Evolutionary conservation across 192 early-diverging fungal genomes (phyloP), one percentile per base, ranked within the genome.

Genomic region (Coemansia asiatica): DNA sequence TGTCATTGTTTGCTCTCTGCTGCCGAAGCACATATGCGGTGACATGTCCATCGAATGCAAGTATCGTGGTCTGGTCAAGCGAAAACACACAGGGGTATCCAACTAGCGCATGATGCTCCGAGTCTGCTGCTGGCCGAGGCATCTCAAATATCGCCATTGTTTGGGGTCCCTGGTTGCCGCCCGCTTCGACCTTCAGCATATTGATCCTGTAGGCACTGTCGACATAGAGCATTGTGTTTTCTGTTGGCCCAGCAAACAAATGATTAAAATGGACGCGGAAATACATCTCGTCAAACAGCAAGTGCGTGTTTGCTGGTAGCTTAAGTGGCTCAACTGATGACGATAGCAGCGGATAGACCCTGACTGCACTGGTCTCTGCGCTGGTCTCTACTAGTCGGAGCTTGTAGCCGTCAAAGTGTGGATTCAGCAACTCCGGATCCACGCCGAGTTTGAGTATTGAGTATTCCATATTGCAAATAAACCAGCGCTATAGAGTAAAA

Each of bases 341-440:
- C 1, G 54, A 68, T 26, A 16, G 28, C 23, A 69, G 56, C 25
- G 51, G 51, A 12, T 44, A 59, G 2, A 25, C 36, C 40, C 25
- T 31, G 5, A 49, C 48, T 31, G 55, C 56, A 12, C 83, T 55
- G 36, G 68, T 64, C 1, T 61, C 60, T 6, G 65, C 65, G 15
- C 82, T 18, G 53, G 26, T 76, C 29, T 81, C 76, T 21, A 87
- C 80, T 36, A 89, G 64, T 10, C 81, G 76, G 35, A 91, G 74
- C 58, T 90, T 90, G 71, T 91, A 91, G 1, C 90, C 88, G 35
- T 91, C 89, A 71, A 91, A 91, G 54, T 78, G 81, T 26, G 84
- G 66, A 46, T 91, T 89, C 31, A 89, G 61, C 15, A 87, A 61
- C 1, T 68, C 36, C 31, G 75, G 65, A 62, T 89, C 68, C 4